These are phyloP conservation scores for Suhomyces canberraensis DNA, from an alignment of 805 yeast species.

Conservation along the genomic window DNA sequence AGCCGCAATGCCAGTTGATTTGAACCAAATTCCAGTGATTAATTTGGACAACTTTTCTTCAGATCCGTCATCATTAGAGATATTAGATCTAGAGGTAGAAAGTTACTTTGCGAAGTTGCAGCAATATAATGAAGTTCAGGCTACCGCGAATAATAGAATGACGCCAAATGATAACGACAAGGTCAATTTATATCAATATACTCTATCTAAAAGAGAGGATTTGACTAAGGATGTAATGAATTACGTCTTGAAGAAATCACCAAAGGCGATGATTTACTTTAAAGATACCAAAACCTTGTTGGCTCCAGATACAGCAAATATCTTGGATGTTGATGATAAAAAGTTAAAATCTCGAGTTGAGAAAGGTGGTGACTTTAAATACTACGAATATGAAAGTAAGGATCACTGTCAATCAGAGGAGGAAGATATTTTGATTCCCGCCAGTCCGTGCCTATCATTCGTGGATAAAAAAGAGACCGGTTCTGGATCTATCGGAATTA, in stretches of 20 bases:
- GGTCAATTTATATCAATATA: neutral
- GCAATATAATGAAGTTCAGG: too few relatives aligned
- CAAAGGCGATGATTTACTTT: conserved; percentile 10
- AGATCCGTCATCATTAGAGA: too few relatives aligned
- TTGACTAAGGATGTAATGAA: conserved; percentile 10
- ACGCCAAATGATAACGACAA: neutral
- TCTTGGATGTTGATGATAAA: conserved; percentile 1
- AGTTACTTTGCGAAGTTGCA: too few relatives aligned
- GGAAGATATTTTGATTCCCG: conserved; percentile 1
- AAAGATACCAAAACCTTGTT: conserved; percentile 16
- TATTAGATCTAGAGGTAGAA: too few relatives aligned
- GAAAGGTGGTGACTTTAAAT: conserved; percentile 2
- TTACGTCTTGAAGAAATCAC: conserved; percentile 10
- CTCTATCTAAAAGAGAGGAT: conserved; percentile 7
- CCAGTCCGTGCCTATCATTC: conserved; percentile 7
- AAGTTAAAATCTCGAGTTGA: neutral
- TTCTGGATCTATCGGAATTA: conserved; percentile 8
- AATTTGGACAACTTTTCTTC: neutral
- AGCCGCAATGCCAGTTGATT: too few relatives aligned
- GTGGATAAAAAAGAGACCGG: conserved; percentile 6
- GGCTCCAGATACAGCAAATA: conserved; percentile 11
- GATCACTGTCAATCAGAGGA: neutral
- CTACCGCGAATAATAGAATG: too few relatives aligned
- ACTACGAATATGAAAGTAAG: conserved; percentile 2
- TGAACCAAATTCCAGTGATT: neutral